phyloP scores from a whole-genome alignment of 202 grass and related monocot species.

The Cymbopogon flexuosus region DNA sequence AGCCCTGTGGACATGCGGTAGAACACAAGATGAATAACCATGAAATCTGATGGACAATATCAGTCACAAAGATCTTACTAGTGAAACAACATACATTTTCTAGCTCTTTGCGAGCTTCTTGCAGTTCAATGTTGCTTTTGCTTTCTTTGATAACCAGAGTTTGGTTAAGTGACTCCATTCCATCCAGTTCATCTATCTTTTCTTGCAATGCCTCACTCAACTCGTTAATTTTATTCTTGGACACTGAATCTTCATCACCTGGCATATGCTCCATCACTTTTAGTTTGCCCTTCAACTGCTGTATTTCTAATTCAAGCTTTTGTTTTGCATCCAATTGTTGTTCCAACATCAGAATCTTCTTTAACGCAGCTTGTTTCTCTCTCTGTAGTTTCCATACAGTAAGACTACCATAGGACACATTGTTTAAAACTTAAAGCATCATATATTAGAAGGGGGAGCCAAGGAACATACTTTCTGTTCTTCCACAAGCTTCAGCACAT shows the following conservation, averaged over 20 bases:
- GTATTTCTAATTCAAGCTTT: slow-evolving; percentile 51
- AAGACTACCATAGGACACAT: slow-evolving; percentile 2
- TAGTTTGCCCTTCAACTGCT: slow-evolving; percentile 45
- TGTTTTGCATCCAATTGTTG: slow-evolving; percentile 50
- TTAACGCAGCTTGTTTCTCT: slow-evolving; percentile 39
- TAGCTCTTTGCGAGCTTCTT: slow-evolving; percentile 84
- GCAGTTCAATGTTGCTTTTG: slow-evolving; percentile 66
- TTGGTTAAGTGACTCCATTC: slow-evolving; percentile 74
- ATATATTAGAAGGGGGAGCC: background rate
- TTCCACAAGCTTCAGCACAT: slow-evolving; percentile 74
- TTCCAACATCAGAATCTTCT: slow-evolving; percentile 42
- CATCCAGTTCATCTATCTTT: slow-evolving; percentile 87
- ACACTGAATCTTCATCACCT: slow-evolving; percentile 35
- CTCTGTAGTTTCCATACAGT: slow-evolving; percentile 35
- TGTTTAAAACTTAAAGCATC: background rate
- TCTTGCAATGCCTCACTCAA: slow-evolving; percentile 65
- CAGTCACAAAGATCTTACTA: background rate
- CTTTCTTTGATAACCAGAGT: slow-evolving; percentile 78
- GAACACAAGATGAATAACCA: slow-evolving; percentile 21
- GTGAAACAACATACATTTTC: slow-evolving; percentile 43
- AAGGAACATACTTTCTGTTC: slow-evolving; percentile 58
- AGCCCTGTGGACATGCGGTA: slow-evolving; percentile 45
- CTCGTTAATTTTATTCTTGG: slow-evolving; percentile 67
- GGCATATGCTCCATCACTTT: slow-evolving; percentile 53
- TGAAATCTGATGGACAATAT: background rate